Percentiles rank a stretch among this genome's conserved stretches.
Evolutionary conservation across 768 basidiomycete genomes (phyloP).

Genomic region (Trametes coccinea): DNA sequence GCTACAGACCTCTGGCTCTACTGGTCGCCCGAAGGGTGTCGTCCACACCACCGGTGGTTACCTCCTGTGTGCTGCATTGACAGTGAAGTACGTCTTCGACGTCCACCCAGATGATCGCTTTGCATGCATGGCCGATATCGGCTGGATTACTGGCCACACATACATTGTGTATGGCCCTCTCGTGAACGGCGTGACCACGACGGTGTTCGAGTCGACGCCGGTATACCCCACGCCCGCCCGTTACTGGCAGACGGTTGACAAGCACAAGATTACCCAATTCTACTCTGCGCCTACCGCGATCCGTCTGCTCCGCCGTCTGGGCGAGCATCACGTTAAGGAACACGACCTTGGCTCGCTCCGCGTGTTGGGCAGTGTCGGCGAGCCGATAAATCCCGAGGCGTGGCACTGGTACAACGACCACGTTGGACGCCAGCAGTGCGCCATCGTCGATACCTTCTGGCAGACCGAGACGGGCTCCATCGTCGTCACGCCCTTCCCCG

Average conservation of each 20-base stretch:
- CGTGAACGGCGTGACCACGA: constrained; percentile 78
- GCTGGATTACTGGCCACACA: constrained; percentile 98
- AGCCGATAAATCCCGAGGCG: constrained; percentile 98
- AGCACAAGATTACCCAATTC: constrained; percentile 93
- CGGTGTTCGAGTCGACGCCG: constrained; percentile 94
- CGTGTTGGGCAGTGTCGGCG: constrained; percentile 91
- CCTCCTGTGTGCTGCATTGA: constrained; percentile 86
- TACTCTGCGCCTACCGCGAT: constrained; percentile 96
- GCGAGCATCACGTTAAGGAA: constrained; percentile 79
- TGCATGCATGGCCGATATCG: constrained; percentile 98
- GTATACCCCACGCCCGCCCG: constrained; percentile 95
- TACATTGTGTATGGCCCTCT: constrained; percentile 97
- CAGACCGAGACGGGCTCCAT: constrained; percentile 99
- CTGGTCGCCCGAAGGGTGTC: constrained; percentile 96
- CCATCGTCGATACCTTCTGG: constrained; percentile 94
- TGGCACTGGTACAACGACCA: constrained; percentile 99
- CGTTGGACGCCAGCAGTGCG: constrained; percentile 84
- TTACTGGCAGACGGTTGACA: constrained; percentile 96
- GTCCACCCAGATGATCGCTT: constrained; percentile 95
- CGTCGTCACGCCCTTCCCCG: constrained; percentile 93
- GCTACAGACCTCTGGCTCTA: constrained; percentile 85
- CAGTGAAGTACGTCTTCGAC: constrained; percentile 97
- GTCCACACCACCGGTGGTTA: constrained; percentile 90
- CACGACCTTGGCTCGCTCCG: constrained; percentile 83
- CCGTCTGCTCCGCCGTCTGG: constrained; percentile 82